Evolutionary conservation across 768 basidiomycete species (phyloP).

Genomic region (Calocybe indica): DNA sequence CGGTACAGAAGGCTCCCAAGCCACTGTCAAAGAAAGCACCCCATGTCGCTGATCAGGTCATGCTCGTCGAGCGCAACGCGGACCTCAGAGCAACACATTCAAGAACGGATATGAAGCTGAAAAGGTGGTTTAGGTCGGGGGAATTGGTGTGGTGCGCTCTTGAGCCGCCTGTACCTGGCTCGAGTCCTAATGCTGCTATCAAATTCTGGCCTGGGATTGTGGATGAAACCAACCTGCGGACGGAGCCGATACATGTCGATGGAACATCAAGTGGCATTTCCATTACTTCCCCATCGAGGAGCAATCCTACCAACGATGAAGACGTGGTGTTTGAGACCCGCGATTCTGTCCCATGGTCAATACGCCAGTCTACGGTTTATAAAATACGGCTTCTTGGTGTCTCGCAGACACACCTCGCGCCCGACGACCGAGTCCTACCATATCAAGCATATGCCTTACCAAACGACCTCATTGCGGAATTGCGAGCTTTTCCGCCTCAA

Average conservation of each 20-base stretch:
- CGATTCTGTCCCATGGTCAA: conserved; percentile 40
- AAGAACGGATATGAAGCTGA: conserved; percentile 35
- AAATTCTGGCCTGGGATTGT: conserved; percentile 72
- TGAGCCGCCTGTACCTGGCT: conserved; percentile 39
- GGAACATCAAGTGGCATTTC: neutral
- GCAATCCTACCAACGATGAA: conserved; percentile 12
- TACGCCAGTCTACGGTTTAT: conserved; percentile 58
- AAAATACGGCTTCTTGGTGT: conserved; percentile 64
- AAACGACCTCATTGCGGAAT: conserved; percentile 41
- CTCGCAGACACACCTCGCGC: conserved; percentile 37
- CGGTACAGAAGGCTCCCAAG: conserved; percentile 30
- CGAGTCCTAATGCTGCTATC: conserved; percentile 39
- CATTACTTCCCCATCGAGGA: conserved; percentile 1
- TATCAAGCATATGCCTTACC: conserved; percentile 66
- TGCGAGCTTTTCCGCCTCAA: conserved; percentile 38
- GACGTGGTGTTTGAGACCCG: conserved; percentile 16
- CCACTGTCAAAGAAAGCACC: conserved; percentile 24
- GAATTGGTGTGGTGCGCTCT: conserved; percentile 72
- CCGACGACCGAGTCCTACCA: conserved; percentile 60
- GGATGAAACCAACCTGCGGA: conserved; percentile 40
- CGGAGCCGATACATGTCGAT: neutral
- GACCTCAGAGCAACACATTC: conserved; percentile 58
- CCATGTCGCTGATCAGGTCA: conserved; percentile 31
- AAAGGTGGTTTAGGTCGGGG: conserved; percentile 59
- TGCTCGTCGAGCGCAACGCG: conserved; percentile 55